These are phyloP conservation scores for Croton laevigatus DNA, from an alignment of 441 rosid genomes.

Conservation along the genomic window DNA sequence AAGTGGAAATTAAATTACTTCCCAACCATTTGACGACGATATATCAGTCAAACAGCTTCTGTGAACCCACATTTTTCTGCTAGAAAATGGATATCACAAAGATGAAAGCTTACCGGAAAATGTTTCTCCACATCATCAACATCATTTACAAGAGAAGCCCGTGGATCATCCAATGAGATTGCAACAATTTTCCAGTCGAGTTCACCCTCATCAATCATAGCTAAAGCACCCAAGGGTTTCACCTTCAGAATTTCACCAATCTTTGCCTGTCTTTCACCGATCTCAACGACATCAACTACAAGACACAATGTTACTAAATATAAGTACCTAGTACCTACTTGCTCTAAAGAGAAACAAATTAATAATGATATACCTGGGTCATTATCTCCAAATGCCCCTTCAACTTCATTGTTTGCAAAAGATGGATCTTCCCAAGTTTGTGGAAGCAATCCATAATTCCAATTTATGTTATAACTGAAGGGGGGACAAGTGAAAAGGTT, in stretches of 20 bases:
- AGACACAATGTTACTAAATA: conserved; percentile 4
- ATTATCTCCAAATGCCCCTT: conserved; percentile 90
- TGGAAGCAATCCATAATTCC: conserved; percentile 98
- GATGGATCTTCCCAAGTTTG: conserved; percentile 99
- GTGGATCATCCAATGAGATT: conserved; percentile 84
- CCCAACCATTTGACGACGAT: not conserved
- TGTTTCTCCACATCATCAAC: conserved; percentile 83
- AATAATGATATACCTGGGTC: conserved; percentile 64
- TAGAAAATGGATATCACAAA: not conserved
- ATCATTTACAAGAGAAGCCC: conserved; percentile 82
- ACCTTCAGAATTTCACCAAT: conserved; percentile 69
- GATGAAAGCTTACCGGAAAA: conserved; percentile 58
- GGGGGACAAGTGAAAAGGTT: not conserved
- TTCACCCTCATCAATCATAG: conserved; percentile 95
- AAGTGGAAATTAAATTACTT: too few relatives aligned
- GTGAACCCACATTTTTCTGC: not conserved
- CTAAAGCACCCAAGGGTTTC: conserved; percentile 80
- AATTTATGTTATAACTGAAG: conserved; percentile 80
- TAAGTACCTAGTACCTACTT: not conserved
- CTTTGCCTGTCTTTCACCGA: conserved; percentile 61
- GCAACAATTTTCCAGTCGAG: conserved; percentile 93
- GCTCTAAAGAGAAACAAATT: conserved; percentile 6
- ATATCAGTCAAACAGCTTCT: not conserved
- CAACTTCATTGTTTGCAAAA: conserved; percentile 71
- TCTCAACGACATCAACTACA: conserved; percentile 91